Evolutionary conservation across 176 grass and related monocot species (phyloP).

Genomic region (Triticum timopheevii): DNA sequence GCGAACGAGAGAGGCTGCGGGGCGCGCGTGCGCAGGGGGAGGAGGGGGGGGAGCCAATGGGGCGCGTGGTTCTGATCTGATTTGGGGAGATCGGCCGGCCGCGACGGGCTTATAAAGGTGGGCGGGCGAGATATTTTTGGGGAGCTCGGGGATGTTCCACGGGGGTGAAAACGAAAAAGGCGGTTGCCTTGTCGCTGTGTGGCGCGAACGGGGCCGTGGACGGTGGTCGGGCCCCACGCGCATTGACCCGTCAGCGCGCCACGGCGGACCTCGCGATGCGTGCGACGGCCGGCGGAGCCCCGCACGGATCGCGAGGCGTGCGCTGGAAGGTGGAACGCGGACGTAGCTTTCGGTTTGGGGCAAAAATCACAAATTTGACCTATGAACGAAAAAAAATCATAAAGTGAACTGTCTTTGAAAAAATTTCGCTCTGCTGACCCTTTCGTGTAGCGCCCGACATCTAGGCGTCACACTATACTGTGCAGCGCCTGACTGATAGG

Average conservation of each 20-base stretch:
- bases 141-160: constrained; percentile 35
- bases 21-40: constrained; percentile 34
- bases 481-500: too few relatives aligned
- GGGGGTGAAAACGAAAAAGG: constrained; percentile 3
- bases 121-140: constrained; percentile 40
- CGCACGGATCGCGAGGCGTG: constrained; percentile 32
- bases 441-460: too few relatives aligned
- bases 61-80: constrained; percentile 47
- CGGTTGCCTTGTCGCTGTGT: not conserved
- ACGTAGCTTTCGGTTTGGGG: constrained; percentile 21
- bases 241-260: constrained; percentile 31
- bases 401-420: too few relatives aligned
- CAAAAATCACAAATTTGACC: too few relatives aligned
- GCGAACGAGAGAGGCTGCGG: constrained; percentile 1
- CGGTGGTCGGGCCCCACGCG: constrained; percentile 52
- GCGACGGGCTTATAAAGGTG: constrained; percentile 44
- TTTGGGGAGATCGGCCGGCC: not conserved
- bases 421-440: too few relatives aligned
- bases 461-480: too few relatives aligned
- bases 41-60: constrained; percentile 42
- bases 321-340: not conserved
- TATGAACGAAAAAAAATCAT: too few relatives aligned
- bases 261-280: constrained; percentile 33
- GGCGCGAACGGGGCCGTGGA: constrained; percentile 46
- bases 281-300: not conserved